Conservation (phyloP, 2,329 filamentous ascomycete species). For the Colletotrichum australisinense region DNA sequence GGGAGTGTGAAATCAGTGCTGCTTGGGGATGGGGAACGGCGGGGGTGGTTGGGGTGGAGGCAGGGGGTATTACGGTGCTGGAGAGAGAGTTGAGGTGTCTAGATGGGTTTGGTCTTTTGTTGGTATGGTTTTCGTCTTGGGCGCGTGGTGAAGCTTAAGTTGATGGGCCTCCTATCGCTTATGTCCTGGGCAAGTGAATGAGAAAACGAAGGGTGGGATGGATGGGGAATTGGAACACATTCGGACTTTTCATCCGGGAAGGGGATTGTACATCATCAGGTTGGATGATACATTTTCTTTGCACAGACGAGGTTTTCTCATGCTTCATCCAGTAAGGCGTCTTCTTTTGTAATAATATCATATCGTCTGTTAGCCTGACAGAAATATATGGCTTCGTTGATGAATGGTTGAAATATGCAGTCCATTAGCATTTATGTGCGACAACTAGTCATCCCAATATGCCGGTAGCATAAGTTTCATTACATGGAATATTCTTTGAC, state of each 20-base stretch:
- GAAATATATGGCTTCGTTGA: neutral
- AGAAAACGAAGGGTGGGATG: neutral
- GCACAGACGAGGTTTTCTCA: neutral
- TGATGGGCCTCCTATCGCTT: no score
- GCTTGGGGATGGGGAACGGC: conserved; percentile 1
- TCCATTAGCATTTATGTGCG: no score
- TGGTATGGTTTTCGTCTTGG: conserved; percentile 5
- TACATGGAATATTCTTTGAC: no score
- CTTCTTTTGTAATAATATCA: neutral
- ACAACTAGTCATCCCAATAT: neutral
- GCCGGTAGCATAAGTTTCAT: no score
- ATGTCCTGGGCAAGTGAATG: no score
- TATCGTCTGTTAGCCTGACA: neutral
- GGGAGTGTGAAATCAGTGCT: conserved; percentile 16
- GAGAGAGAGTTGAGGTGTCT: conserved; percentile 6
- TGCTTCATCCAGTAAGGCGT: neutral
- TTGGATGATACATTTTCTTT: neutral
- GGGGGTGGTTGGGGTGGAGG: conserved; percentile 4
- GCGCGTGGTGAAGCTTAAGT: neutral
- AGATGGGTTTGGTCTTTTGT: conserved; percentile 10
- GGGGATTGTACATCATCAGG: neutral
- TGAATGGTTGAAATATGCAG: no score
- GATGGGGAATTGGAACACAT: neutral
- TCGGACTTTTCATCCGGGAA: neutral
- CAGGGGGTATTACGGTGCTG: conserved; percentile 18